Percentiles rank a stretch among this genome's conserved stretches.
Evolutionary conservation across 2,329 filamentous ascomycete species (phyloP).

Genomic region (Colletotrichum spinosum): DNA sequence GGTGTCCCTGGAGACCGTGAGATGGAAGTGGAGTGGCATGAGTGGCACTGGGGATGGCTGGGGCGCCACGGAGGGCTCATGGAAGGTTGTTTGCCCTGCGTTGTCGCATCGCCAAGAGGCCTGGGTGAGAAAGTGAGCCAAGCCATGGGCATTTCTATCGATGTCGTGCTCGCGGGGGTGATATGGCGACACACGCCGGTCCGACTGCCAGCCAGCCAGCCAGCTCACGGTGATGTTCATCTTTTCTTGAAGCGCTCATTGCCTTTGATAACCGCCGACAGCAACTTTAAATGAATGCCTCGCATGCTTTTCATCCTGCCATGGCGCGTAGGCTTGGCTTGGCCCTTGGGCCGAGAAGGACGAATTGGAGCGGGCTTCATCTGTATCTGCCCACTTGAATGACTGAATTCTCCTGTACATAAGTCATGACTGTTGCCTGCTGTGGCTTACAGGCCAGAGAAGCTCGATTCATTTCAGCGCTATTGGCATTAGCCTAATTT

Average conservation of each 20-base stretch:
- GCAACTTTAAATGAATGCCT: slow-evolving; percentile 11
- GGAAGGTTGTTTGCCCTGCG: slow-evolving; percentile 9
- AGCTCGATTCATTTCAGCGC: too few species aligned
- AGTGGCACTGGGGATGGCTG: background rate
- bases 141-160: slow-evolving; percentile 13
- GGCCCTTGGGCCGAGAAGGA: background rate
- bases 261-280: background rate
- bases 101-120: slow-evolving; percentile 26
- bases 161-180: slow-evolving; percentile 34
- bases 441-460: too few species aligned
- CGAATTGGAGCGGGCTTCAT: too few species aligned
- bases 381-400: too few species aligned
- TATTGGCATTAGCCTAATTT: too few species aligned
- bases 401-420: too few species aligned
- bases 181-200: slow-evolving; percentile 26
- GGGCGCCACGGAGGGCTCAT: background rate
- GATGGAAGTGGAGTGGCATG: background rate
- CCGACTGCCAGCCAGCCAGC: background rate
- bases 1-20: slow-evolving; percentile 10
- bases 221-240: too few species aligned
- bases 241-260: background rate
- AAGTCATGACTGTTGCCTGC: too few species aligned
- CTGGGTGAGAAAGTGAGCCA: background rate
- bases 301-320: background rate
- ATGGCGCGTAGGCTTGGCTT: background rate